These are phyloP conservation scores for Pleurozium schreberi DNA, from an alignment of 225 moss, liverwort and hornwort genomes.

Conservation along the genomic window DNA sequence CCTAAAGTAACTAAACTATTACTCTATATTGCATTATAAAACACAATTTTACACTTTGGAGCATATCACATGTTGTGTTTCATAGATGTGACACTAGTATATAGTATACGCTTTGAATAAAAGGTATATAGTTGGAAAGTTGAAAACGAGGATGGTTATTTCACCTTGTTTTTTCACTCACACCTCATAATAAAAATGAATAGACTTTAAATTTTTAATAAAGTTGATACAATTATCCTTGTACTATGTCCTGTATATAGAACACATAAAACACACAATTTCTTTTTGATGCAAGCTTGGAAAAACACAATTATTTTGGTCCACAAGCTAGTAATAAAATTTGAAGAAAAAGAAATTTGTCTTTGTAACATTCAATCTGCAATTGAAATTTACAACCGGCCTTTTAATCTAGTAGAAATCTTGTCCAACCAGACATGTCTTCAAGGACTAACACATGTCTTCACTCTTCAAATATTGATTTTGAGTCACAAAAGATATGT, in stretches of 20 bases:
- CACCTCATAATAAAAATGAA: background rate
- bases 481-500: no score
- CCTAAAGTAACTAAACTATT: background rate
- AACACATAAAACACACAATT: background rate
- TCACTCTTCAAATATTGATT: no score
- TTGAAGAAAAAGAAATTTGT: background rate
- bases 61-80: background rate
- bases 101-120: background rate
- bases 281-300: background rate
- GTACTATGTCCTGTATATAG: background rate
- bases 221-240: background rate
- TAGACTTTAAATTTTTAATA: no score
- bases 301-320: background rate
- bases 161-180: background rate
- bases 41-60: background rate
- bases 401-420: no score
- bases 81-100: background rate
- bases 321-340: no score
- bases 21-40: no score
- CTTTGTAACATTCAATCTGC: background rate
- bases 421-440: no score
- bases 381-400: background rate
- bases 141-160: background rate
- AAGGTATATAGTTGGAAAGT: background rate
- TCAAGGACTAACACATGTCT: no score